These are phyloP conservation scores for Russula emetica DNA, from an alignment of 768 basidiomycete species.

Conservation along the genomic window DNA sequence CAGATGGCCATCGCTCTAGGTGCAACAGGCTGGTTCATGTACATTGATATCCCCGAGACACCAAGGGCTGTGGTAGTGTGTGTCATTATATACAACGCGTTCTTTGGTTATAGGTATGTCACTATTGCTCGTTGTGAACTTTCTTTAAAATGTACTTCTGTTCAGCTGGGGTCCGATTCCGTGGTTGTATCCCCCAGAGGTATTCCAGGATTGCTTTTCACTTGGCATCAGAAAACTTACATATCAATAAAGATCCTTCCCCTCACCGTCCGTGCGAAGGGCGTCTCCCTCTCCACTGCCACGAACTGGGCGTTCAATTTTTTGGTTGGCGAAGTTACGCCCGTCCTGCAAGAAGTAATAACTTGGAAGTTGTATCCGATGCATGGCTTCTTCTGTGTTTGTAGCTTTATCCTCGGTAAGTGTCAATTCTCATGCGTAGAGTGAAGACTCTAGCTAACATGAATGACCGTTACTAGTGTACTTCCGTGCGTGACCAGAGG, in stretches of 20 bases:
- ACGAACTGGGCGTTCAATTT: constrained; percentile 87
- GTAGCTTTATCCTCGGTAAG: constrained; percentile 76
- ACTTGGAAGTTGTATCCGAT: constrained; percentile 92
- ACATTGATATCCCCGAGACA: constrained; percentile 79
- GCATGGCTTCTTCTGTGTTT: constrained; percentile 89
- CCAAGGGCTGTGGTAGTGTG: constrained; percentile 83
- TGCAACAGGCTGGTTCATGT: constrained; percentile 91
- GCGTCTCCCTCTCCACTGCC: constrained; percentile 91
- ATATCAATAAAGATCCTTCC: constrained; percentile 71
- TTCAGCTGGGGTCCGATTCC: constrained; percentile 81
- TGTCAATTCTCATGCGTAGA: constrained; percentile 21
- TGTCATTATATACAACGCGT: constrained; percentile 90
- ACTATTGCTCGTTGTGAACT: not conserved
- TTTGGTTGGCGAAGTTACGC: constrained; percentile 83
- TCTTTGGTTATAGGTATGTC: constrained; percentile 77
- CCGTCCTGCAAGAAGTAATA: constrained; percentile 80
- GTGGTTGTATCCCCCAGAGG: constrained; percentile 87
- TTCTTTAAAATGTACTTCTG: not conserved
- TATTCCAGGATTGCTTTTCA: constrained; percentile 30
- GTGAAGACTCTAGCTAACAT: constrained; percentile 13
- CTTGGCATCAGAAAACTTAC: constrained; percentile 9
- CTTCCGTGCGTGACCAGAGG: constrained; percentile 46
- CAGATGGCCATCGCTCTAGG: constrained; percentile 81
- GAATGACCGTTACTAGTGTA: constrained; percentile 48
- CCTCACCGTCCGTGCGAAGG: constrained; percentile 83